These are phyloP conservation scores for Naegleria gruberi DNA, from an alignment of 208 protist genomes.

Conservation along the genomic window DNA sequence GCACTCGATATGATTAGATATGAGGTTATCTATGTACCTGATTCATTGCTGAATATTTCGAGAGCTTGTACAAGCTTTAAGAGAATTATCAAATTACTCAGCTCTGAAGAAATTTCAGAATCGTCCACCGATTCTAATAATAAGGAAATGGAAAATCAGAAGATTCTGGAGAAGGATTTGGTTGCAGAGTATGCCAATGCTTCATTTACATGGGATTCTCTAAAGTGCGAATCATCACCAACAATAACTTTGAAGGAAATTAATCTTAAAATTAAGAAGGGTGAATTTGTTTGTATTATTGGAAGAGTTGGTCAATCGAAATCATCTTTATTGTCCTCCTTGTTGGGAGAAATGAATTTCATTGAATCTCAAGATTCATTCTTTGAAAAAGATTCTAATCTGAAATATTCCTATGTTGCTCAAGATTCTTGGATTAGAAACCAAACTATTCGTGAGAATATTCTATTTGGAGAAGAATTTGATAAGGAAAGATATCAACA, in stretches of 20 bases:
- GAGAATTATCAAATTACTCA: neutral
- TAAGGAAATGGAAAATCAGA: neutral
- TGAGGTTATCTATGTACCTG: neutral
- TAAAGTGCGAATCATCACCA: neutral
- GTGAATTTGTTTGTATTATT: slow-evolving; percentile 53
- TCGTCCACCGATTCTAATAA: no score
- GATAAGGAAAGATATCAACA: slow-evolving; percentile 19
- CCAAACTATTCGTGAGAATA: slow-evolving; percentile 37
- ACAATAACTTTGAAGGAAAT: neutral
- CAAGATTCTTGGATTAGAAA: slow-evolving; percentile 29
- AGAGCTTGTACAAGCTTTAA: neutral
- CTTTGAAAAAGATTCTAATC: neutral
- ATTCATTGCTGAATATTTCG: neutral
- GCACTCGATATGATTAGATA: neutral
- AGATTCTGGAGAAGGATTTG: neutral
- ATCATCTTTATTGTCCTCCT: slow-evolving; percentile 13
- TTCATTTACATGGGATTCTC: neutral
- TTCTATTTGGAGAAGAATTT: slow-evolving; percentile 33
- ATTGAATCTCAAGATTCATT: neutral
- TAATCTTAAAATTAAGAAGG: neutral
- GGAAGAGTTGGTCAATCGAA: slow-evolving; percentile 59
- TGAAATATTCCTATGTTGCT: neutral
- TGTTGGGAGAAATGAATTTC: slow-evolving; percentile 26
- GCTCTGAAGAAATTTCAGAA: neutral
- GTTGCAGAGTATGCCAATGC: neutral